phyloP scores from a whole-genome alignment of 2,329 filamentous ascomycete genomes.

The Penicillium digitatum region DNA sequence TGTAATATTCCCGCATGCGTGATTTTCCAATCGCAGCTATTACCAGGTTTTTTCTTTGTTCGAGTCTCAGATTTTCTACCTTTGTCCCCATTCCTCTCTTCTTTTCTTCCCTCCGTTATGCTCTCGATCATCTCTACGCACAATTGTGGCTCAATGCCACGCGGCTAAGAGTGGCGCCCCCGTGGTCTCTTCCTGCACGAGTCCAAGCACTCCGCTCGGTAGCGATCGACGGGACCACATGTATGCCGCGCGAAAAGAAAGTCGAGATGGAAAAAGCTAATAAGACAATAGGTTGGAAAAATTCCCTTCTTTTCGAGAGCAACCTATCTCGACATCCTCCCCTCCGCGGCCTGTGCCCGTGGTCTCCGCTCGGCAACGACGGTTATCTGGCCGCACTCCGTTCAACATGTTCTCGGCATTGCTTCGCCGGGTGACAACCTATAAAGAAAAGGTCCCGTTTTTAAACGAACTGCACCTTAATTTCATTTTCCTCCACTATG shows the following conservation, averaged over 20 bases:
- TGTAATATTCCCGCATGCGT: conserved; percentile 11
- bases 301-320: conserved; percentile 16
- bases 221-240: conserved; percentile 21
- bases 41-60: neutral
- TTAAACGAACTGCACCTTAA: conserved; percentile 40
- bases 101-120: conserved; percentile 1
- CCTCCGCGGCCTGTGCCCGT: conserved; percentile 10
- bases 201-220: conserved; percentile 14
- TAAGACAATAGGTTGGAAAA: conserved; percentile 14
- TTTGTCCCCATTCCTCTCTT: neutral
- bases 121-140: neutral
- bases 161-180: conserved; percentile 17
- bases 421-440: conserved; percentile 15
- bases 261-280: neutral
- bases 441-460: conserved; percentile 38
- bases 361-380: conserved; percentile 9
- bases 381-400: conserved; percentile 7
- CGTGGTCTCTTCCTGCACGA: conserved; percentile 7
- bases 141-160: conserved; percentile 17
- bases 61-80: neutral
- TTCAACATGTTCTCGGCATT: conserved; percentile 31
- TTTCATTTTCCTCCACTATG: conserved; percentile 53
- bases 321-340: conserved; percentile 2
- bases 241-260: conserved; percentile 8
- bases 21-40: conserved; percentile 7